Base-by-base conservation (phyloP, 441 rosid genomes). In the Gossypium laxum region DNA sequence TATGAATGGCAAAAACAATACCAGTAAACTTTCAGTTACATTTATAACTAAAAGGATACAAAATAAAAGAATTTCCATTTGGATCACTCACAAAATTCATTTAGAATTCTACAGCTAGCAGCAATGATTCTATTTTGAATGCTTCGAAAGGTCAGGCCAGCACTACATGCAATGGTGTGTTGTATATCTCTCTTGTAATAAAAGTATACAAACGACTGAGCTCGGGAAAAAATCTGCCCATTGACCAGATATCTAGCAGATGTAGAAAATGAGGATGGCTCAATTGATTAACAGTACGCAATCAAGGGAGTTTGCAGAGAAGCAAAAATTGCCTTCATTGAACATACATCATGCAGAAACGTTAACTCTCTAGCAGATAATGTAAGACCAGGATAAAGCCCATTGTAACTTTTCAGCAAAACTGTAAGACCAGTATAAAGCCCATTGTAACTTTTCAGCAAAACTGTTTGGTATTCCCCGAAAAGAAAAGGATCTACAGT, bases 21-120 rank as follows among this genome's bases (percentile, higher is more conserved):
- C 48, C 67, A 34, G 50, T 17, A 22, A n/a, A 14, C 17, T 12
- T 12, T 21, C 5, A 0, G 11, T 22, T 65, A 24, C 52, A 21
- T 65, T 65, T 6, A 15, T 21, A 64, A 43, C 18, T 21, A 38
- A 38, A 65, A 47, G 22, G 38, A 66, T 50, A 67, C 60, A 50
- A 30, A 18, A 26, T 21, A 28, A 51, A 8, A 17, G 7, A 30
- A 2, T 51, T 17, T 52, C 48, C 71, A 19, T 51, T 28, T 67
- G 71, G 60, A 8, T 26, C 48, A 15, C 15, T 51, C 47, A 14
- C 22, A 51, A 51, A 26, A 51, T 51, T 17, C 21, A 15, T 28
- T 15, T 50, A 67, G 15, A 67, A 67, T 67, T 67, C 26, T 50
- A 67, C 26, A 67, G 59, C 57, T 67, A 67, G 24, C 24, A 26